Evolutionary conservation across 306 rosid genomes (phyloP).

Genomic region (Fagus sylvatica): DNA sequence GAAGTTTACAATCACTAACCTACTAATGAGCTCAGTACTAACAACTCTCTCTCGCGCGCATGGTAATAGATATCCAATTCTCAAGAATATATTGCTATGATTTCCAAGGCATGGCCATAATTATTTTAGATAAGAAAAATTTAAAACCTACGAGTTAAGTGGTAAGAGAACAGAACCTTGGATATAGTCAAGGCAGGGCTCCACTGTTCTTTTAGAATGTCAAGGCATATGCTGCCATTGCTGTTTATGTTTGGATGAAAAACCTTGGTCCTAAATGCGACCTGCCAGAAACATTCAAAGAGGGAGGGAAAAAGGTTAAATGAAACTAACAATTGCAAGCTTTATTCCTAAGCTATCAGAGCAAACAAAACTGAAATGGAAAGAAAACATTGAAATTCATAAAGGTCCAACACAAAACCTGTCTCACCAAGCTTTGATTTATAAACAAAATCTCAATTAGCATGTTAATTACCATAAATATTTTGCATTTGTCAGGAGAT

Average conservation of each 20-base stretch:
- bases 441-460: neutral
- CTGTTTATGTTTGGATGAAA: slow-evolving; percentile 91
- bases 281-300: slow-evolving; percentile 40
- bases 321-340: neutral
- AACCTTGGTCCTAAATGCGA: slow-evolving; percentile 84
- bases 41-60: neutral
- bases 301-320: slow-evolving; percentile 11
- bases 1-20: neutral
- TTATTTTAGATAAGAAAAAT: neutral
- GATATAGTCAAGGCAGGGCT: slow-evolving; percentile 83
- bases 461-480: neutral
- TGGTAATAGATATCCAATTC: neutral
- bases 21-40: neutral
- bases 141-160: neutral
- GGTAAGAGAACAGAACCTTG: slow-evolving; percentile 51
- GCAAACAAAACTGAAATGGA: neutral
- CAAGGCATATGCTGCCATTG: slow-evolving; percentile 90
- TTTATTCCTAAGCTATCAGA: neutral
- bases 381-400: neutral
- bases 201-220: slow-evolving; percentile 86
- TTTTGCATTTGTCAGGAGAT: neutral
- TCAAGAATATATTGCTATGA: neutral
- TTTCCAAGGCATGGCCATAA: neutral
- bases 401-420: neutral
- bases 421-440: neutral